Evolutionary conservation across 2,329 filamentous ascomycete species (phyloP), one percentile per base, ranked within the genome.

Genomic region (Sarocladium oryzae): DNA sequence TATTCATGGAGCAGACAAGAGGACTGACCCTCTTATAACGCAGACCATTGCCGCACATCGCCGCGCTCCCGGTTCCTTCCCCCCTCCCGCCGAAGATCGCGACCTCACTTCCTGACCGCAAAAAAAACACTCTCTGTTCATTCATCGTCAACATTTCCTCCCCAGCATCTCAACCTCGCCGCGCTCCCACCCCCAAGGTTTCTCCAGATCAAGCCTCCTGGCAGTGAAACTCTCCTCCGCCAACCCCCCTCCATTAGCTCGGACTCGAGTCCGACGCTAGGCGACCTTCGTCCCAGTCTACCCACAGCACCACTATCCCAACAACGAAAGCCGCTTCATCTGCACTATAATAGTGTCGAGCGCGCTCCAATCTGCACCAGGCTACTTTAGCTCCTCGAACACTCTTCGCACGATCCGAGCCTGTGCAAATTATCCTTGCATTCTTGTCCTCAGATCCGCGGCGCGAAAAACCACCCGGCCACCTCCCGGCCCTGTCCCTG

Each of bases 311-410:
- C 40, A 45, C 40, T 23, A 45, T 28, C 40, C 40, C 40, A 45
- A 65, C 59, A 64, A 56, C 40, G 21, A 45, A 45, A 20, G n/a
- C 21, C 24, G 13, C 40, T 45, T 45, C 40, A 45, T 45, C 40
- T 61, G 63, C 63, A 67, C 66, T 69, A 68, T 68, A 69, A 66
- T 69, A 69, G 66, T 66, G 61, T 59, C 58, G 11, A 10, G 60
- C 58, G 58, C 62, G 66, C 64, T 66, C 65, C 64, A 66, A 66
- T 63, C 62, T 59, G 56, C 59, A 62, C 59, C 58, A 58, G 53
- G 33, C 49, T 51, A 51, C 56, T 54, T 53, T 63, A 63, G 60
- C 56, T 59, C 55, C 51, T 35, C 55, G 52, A 58, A 62, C 58
- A 7, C n/a, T 55, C 61, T 57, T 57, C 55, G 36, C 58, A 52